Evolutionary conservation across 805 yeast genomes (phyloP).

Genomic region (Zygosaccharomyces kombuchaensis): DNA sequence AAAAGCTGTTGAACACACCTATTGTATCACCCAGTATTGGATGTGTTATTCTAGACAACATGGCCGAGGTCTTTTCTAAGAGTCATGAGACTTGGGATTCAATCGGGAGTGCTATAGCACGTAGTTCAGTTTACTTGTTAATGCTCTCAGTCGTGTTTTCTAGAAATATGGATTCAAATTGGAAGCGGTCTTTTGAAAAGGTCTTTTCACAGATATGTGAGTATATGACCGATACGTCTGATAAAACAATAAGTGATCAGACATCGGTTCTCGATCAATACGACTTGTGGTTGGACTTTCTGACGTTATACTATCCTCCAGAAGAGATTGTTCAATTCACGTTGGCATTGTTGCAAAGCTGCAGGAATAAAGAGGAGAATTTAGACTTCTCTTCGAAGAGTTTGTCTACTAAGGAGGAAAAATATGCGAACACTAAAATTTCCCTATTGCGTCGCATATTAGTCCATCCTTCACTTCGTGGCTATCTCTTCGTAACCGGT

Average conservation of each 20-base stretch:
- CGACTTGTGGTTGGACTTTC: slow-evolving; percentile 48
- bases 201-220: slow-evolving; percentile 35
- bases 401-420: slow-evolving; percentile 34
- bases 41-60: slow-evolving; percentile 42
- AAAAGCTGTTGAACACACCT: slow-evolving; percentile 23
- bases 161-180: slow-evolving; percentile 19
- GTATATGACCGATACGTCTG: slow-evolving; percentile 47
- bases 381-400: slow-evolving; percentile 8
- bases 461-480: slow-evolving; percentile 35
- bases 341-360: slow-evolving; percentile 19
- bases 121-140: slow-evolving; percentile 51
- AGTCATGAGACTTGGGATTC: slow-evolving; percentile 57
- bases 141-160: slow-evolving; percentile 37
- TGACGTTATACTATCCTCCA: slow-evolving; percentile 26
- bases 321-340: slow-evolving; percentile 19
- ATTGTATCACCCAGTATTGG: slow-evolving; percentile 48
- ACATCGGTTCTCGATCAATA: slow-evolving; percentile 55
- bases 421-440: slow-evolving; percentile 58
- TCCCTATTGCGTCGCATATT: slow-evolving; percentile 54
- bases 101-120: slow-evolving; percentile 59
- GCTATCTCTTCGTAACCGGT: slow-evolving; percentile 14
- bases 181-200: slow-evolving; percentile 27
- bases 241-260: slow-evolving; percentile 55
- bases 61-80: slow-evolving; percentile 44
- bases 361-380: slow-evolving; percentile 20